Base-by-base conservation (phyloP, 371 early-diverging fungal species). In the Synchytrium microbalum region DNA sequence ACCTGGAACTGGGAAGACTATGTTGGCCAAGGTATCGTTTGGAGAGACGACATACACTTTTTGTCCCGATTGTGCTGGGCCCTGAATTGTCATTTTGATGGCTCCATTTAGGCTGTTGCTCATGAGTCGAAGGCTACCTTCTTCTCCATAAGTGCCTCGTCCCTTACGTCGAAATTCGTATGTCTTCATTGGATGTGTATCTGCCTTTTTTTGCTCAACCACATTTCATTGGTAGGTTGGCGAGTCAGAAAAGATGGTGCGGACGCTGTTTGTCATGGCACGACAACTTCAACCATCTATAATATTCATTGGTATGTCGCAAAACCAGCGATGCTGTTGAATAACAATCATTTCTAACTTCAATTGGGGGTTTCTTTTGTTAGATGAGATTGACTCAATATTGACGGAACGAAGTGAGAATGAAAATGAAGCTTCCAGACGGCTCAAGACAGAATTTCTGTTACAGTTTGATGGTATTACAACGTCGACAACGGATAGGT, bases 1-100 rank as follows among this genome's bases (percentile, higher is more conserved):
- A 0, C 94, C 93, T 0, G 99, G 99, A 1, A 98, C 93, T 0
- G 95, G 93, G 27, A 93, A 93, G 65, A 93, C 94, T 0, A 70
- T 93, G 66, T 68, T 93, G 2, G 94, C 93, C 10, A 87, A 73
- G 38, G 75, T 70, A 51, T 14, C 23, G 14, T 14, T 23, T 23
- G n/a, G n/a, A n/a, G n/a, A n/a, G n/a, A 61, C 53, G 32, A 46
- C 24, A 3, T 10, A 19, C 14, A 27, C 26, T 26, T 31, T 64
- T 65, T 65, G 32, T 1, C n/a, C 31, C 33, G 56, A 16, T 58
- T 54, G 14, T 51, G 51, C 13, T 14, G n/a, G 14, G 14, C 51
- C 13, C 13, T n/a, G 13, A 51, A 51, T 51, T 51, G 51, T 51
- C 51, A 16, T 57, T 13, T 57, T 26, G 13, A 2, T 69, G 65